Conservation (phyloP, 1,139 yeast species). For the Trichomonascaceae sp. region DNA sequence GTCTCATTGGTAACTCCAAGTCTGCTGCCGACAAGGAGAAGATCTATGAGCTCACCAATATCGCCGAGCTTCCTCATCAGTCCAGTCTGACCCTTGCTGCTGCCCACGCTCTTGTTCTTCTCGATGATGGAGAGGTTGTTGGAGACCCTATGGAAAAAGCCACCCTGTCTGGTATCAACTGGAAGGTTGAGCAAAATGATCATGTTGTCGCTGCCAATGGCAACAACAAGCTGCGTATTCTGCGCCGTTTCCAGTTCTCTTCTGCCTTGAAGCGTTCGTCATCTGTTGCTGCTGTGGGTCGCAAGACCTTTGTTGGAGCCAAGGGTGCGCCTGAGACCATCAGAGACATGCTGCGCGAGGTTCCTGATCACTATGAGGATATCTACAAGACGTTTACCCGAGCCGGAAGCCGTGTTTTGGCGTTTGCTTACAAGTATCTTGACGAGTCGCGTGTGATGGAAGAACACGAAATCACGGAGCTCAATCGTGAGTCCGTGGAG, state of each 20-base stretch:
- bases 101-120: constrained; percentile 87
- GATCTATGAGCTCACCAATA: constrained; percentile 43
- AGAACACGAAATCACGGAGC: constrained; percentile 28
- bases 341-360: constrained; percentile 53
- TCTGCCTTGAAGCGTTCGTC: constrained; percentile 93
- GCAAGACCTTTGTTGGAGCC: constrained; percentile 61
- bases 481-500: constrained; percentile 69
- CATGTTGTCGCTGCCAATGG: constrained; percentile 14
- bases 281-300: constrained; percentile 56
- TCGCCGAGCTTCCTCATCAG: constrained; percentile 48
- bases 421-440: constrained; percentile 73
- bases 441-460: constrained; percentile 42
- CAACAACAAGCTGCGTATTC: constrained; percentile 45
- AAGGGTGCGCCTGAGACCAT: constrained; percentile 99
- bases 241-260: constrained; percentile 94
- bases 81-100: constrained; percentile 77
- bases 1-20: constrained; percentile 25
- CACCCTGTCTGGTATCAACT: constrained; percentile 74
- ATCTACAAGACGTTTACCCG: constrained; percentile 85
- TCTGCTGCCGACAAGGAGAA: constrained; percentile 25
- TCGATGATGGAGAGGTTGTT: constrained; percentile 93
- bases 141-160: constrained; percentile 99
- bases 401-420: constrained; percentile 92
- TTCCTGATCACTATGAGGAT: constrained; percentile 75
- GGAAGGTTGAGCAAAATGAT: constrained; percentile 74